Conservation (phyloP, 805 yeast species). For the Wickerhamiella azymoides region DNA sequence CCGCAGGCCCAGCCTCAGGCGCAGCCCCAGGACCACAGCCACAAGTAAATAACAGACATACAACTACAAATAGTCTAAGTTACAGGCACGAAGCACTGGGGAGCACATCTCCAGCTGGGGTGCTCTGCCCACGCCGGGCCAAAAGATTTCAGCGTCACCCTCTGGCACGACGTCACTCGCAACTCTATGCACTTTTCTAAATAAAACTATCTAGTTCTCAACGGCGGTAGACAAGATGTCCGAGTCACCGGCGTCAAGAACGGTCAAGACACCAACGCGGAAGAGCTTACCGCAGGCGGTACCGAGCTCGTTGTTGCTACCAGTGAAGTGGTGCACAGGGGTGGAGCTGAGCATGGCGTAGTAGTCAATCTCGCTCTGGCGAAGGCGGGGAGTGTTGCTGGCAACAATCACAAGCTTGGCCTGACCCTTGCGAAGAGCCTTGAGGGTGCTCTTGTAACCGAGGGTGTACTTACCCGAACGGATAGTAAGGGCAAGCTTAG, state of each 20-base stretch:
- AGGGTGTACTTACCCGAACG: conserved; percentile 99
- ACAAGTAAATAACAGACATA: too few relatives aligned
- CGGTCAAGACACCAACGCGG: conserved; percentile 96
- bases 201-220: conserved; percentile 1
- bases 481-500: conserved; percentile 94
- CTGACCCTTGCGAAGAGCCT: conserved; percentile 97
- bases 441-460: conserved; percentile 98
- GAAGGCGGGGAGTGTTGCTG: conserved; percentile 98
- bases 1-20: too few relatives aligned
- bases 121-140: too few relatives aligned
- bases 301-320: conserved; percentile 99
- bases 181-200: background rate
- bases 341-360: conserved; percentile 99
- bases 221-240: conserved; percentile 54
- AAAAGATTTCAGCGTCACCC: background rate
- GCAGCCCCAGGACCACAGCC: too few relatives aligned
- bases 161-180: too few relatives aligned
- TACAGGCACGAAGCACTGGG: too few relatives aligned
- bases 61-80: too few relatives aligned
- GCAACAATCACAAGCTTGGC: conserved; percentile 97
- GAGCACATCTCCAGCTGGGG: too few relatives aligned
- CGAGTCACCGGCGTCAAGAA: conserved; percentile 99
- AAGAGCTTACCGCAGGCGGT: conserved; percentile 99
- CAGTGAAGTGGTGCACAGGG: conserved; percentile 95
- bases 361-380: conserved; percentile 99